A percentile compares a stretch with the other conserved stretches of the same genome.
Evolutionary conservation across 306 rosid genomes (phyloP).

Genomic region (Quillaja saponaria): DNA sequence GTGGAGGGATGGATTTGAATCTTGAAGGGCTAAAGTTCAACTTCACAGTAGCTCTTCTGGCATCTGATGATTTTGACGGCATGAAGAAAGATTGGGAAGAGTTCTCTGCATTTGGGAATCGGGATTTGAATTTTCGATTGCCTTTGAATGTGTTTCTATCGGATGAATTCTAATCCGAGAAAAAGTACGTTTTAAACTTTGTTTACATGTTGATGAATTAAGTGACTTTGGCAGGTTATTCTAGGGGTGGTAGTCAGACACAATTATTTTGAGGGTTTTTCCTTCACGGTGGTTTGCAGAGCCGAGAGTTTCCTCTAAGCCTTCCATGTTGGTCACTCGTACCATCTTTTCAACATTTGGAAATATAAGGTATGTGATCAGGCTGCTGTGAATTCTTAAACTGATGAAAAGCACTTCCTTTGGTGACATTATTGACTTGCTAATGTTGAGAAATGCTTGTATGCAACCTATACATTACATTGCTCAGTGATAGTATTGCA

Average conservation of each 20-base stretch:
- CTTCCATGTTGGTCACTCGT: conserved; percentile 90
- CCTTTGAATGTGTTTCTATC: conserved; percentile 12
- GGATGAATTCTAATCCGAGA: too few relatives aligned
- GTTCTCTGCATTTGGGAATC: conserved; percentile 57
- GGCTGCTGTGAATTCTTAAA: too few relatives aligned
- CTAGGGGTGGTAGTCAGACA: conserved; percentile 66
- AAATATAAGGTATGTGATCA: conserved; percentile 58
- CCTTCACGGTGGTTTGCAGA: conserved; percentile 97
- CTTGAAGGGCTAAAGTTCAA: conserved; percentile 70
- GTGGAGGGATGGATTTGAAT: conserved; percentile 79
- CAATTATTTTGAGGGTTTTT: conserved; percentile 59
- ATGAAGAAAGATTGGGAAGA: conserved; percentile 76
- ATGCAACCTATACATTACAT: too few relatives aligned
- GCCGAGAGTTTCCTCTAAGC: conserved; percentile 90
- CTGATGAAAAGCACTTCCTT: too few relatives aligned
- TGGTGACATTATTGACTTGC: background rate
- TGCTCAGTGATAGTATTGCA: too few relatives aligned
- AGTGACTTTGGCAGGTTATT: conserved; percentile 40
- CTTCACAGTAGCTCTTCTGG: conserved; percentile 53
- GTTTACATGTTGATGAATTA: background rate
- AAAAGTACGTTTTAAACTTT: background rate
- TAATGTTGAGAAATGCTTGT: background rate
- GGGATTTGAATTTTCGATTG: conserved; percentile 36
- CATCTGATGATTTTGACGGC: conserved; percentile 54
- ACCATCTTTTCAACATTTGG: conserved; percentile 91